These are phyloP conservation scores for Ailanthus altissimus DNA, from an alignment of 345 rosid genomes.

Conservation along the genomic window DNA sequence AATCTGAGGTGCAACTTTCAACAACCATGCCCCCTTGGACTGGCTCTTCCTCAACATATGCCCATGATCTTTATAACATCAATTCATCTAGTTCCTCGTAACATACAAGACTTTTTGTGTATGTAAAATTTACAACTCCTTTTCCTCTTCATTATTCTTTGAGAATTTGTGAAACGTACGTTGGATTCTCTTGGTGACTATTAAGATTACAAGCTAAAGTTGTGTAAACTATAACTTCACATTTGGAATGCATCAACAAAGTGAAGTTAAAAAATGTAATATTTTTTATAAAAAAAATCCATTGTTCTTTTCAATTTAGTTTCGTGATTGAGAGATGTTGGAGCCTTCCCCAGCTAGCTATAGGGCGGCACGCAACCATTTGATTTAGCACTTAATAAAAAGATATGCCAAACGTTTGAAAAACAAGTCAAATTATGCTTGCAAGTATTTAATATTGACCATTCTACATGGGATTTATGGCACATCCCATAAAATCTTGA, in stretches of 20 bases:
- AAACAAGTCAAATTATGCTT: background rate
- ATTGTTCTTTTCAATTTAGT: too few species aligned
- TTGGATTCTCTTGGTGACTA: background rate
- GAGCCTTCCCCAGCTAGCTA: background rate
- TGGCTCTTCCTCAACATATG: conserved; percentile 8
- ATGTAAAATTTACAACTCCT: background rate
- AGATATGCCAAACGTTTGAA: background rate
- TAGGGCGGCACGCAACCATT: background rate
- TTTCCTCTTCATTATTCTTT: background rate
- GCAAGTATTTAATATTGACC: background rate
- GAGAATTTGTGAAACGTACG: background rate
- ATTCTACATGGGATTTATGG: background rate
- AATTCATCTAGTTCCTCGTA: conserved; percentile 2
- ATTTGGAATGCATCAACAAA: background rate
- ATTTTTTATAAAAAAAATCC: too few species aligned
- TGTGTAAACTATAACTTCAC: background rate
- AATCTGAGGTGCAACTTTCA: background rate
- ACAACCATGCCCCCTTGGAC: background rate
- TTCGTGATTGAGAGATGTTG: background rate
- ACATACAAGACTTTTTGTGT: background rate
- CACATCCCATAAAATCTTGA: background rate
- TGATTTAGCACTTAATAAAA: background rate
- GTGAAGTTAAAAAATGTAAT: background rate
- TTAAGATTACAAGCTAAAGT: background rate
- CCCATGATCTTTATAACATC: background rate